phyloP scores from a whole-genome alignment of 495 filamentous ascomycete species.

The Clohesyomyces aquaticus region DNA sequence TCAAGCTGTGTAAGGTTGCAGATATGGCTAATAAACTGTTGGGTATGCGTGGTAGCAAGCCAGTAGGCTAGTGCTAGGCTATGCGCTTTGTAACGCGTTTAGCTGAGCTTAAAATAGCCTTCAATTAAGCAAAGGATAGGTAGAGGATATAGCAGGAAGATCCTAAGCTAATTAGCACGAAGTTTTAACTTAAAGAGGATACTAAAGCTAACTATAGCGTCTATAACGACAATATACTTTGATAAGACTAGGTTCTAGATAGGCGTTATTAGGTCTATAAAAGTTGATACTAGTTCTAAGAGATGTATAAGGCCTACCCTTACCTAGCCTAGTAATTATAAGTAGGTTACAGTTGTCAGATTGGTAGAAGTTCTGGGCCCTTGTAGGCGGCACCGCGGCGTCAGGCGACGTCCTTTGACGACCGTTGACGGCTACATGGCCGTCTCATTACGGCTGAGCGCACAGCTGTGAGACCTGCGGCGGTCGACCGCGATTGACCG shows the following conservation, averaged over 20 bases:
- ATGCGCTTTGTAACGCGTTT: slow-evolving; percentile 45
- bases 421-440: no score
- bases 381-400: no score
- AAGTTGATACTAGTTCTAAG: slow-evolving; percentile 28
- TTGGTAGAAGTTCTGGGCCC: no score
- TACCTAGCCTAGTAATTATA: slow-evolving; percentile 46
- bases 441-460: no score
- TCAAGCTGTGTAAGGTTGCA: slow-evolving; percentile 41
- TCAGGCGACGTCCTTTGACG: no score
- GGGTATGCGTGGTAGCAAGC: slow-evolving; percentile 23
- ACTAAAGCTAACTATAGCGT: slow-evolving; percentile 48
- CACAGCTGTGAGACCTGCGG: no score
- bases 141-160: slow-evolving; percentile 48
- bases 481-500: no score
- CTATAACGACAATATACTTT: slow-evolving; percentile 48
- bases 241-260: slow-evolving; percentile 51
- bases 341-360: slow-evolving; percentile 51
- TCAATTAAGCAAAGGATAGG: slow-evolving; percentile 43
- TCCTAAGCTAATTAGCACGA: slow-evolving; percentile 42
- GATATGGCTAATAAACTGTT: slow-evolving; percentile 50
- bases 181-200: slow-evolving; percentile 46
- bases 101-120: slow-evolving; percentile 42
- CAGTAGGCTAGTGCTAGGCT: slow-evolving; percentile 42
- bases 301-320: slow-evolving; percentile 24
- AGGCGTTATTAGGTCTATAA: slow-evolving; percentile 34